Conservation (phyloP, 2,329 filamentous ascomycete species). For the Aspergillus chevalieri region DNA sequence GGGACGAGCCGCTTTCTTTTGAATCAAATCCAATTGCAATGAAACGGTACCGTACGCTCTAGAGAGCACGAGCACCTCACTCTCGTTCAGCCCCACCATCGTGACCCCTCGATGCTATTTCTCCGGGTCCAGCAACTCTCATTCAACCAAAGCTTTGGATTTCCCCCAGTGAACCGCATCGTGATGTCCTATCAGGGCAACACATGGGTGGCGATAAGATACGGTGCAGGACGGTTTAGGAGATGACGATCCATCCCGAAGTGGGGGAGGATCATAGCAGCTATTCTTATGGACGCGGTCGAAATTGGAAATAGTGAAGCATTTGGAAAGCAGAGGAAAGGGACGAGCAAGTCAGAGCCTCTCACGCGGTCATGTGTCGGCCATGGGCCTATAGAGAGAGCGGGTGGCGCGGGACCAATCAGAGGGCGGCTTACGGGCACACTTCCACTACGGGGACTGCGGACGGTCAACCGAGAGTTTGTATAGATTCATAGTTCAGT, state of each 20-base stretch:
- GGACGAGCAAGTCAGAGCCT: neutral
- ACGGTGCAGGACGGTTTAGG: neutral
- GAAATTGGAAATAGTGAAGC: constrained; percentile 5
- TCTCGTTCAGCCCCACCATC: constrained; percentile 11
- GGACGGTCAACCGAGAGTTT: neutral
- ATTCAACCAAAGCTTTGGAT: constrained; percentile 5
- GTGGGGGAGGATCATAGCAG: neutral
- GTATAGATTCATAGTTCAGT: neutral
- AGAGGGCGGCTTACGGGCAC: constrained; percentile 11
- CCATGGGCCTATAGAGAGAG: neutral
- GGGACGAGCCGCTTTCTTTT: constrained; percentile 8
- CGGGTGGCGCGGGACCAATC: constrained; percentile 12
- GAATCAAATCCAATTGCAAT: constrained; percentile 8
- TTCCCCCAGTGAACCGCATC: constrained; percentile 1
- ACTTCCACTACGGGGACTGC: constrained; percentile 6
- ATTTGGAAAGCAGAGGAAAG: neutral
- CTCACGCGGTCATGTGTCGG: neutral
- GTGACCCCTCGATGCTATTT: constrained; percentile 6
- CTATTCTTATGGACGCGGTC: constrained; percentile 2
- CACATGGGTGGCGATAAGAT: constrained; percentile 26
- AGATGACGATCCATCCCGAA: neutral
- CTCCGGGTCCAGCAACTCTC: neutral
- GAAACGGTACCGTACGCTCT: neutral
- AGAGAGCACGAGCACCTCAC: neutral
- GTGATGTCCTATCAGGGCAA: constrained; percentile 26